Evolutionary conservation across 306 rosid genomes (phyloP).

Genomic region (Dalbergia cochinchinensis): DNA sequence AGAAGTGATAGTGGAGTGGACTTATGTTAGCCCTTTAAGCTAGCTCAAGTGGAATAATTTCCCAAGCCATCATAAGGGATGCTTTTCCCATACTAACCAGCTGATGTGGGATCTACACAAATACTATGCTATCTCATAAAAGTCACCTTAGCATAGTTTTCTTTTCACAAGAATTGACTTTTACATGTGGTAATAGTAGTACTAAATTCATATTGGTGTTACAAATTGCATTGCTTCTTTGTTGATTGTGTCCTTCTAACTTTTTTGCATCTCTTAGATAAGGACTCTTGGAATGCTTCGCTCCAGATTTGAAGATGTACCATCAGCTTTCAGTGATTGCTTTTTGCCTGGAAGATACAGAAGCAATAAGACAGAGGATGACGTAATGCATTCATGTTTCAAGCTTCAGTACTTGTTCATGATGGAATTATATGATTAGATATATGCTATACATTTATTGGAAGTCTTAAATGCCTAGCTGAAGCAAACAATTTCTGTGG

Average conservation of each 20-base stretch:
- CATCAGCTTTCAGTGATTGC: slow-evolving; percentile 72
- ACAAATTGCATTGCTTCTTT: slow-evolving; percentile 28
- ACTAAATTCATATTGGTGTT: slow-evolving; percentile 18
- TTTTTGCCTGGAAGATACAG: slow-evolving; percentile 68
- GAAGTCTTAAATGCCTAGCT: slow-evolving; percentile 32
- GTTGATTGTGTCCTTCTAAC: slow-evolving; percentile 37
- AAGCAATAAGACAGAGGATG: slow-evolving; percentile 38
- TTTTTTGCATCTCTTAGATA: slow-evolving; percentile 69
- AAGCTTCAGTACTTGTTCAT: slow-evolving; percentile 42
- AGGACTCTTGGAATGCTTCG: slow-evolving; percentile 99
- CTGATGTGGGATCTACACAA: too few relatives aligned
- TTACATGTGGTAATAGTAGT: slow-evolving; percentile 20
- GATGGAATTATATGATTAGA: slow-evolving; percentile 22
- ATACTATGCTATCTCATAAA: slow-evolving; percentile 3
- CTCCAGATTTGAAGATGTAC: slow-evolving; percentile 83
- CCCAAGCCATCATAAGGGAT: neutral
- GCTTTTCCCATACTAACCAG: too few relatives aligned
- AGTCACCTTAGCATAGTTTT: neutral
- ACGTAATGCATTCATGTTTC: slow-evolving; percentile 54
- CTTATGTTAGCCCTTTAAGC: too few relatives aligned
- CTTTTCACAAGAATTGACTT: slow-evolving; percentile 21
- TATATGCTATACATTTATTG: neutral
- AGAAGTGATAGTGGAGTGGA: neutral
- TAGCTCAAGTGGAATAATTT: too few relatives aligned
- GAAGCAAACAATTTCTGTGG: slow-evolving; percentile 46